A percentile compares a stretch with the other conserved stretches of the same genome.
phyloP scores from a whole-genome alignment of 1,139 yeast species.

The Geotrichum cucujoidarum region DNA sequence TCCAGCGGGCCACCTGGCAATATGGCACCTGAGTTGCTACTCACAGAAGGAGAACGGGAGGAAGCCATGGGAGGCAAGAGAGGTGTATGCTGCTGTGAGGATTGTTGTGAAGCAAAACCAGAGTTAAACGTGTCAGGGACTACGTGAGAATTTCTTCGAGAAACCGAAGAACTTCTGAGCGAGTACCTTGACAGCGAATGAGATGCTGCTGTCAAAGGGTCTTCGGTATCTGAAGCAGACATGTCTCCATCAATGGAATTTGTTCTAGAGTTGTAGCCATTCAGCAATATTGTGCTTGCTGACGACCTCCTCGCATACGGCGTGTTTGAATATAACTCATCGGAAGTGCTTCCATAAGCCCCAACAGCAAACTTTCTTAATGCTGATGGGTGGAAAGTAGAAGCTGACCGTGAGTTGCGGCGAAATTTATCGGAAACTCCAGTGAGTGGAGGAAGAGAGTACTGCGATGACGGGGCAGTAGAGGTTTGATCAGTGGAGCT shows the following conservation, averaged over 20 bases:
- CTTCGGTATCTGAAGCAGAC: conserved; percentile 32
- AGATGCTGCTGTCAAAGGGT: conserved; percentile 28
- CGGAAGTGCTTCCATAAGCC: conserved; percentile 16
- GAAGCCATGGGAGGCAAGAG: conserved; percentile 7
- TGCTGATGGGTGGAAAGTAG: conserved; percentile 16
- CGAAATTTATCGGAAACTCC: conserved; percentile 9
- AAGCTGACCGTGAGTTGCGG: conserved; percentile 14
- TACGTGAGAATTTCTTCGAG: conserved; percentile 31
- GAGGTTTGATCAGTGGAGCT: conserved; percentile 12
- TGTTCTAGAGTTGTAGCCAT: conserved; percentile 17
- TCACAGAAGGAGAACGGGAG: conserved; percentile 9
- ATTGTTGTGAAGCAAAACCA: not conserved
- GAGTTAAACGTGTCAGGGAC: conserved; percentile 21
- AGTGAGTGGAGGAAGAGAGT: conserved; percentile 10
- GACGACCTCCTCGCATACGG: conserved; percentile 19
- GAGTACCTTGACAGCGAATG: conserved; percentile 33
- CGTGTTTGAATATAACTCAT: conserved; percentile 16
- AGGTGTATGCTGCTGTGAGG: conserved; percentile 13
- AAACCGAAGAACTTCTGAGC: conserved; percentile 23
- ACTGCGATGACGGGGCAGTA: conserved; percentile 15
- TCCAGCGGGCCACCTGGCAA: not conserved
- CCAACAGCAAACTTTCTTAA: conserved; percentile 15
- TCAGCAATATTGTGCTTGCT: conserved; percentile 13
- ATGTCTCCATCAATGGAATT: conserved; percentile 18
- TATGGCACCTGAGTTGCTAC: not conserved